Base-by-base conservation (phyloP, 768 basidiomycete species). In the Mycena indigotica region DNA sequence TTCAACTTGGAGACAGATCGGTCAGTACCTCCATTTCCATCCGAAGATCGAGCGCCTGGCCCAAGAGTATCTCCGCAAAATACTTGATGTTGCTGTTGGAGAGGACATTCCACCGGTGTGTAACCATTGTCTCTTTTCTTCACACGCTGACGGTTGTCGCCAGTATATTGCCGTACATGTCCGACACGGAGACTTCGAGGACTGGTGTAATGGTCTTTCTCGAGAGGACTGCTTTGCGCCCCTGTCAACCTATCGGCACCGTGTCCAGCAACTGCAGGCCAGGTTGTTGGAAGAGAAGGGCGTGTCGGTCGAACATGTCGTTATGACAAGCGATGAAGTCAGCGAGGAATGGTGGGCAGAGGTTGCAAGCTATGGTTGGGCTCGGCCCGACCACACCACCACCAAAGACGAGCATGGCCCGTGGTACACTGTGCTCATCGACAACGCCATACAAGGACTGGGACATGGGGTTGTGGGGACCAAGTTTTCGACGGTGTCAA, bases 381-480 rank as follows among this genome's bases (percentile, higher is more conserved):
- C 58, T 3, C 60, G 65, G 24, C 48, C 72, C 16, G 69, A 74
- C 56, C 71, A 69, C 53, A 49, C 21, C 30, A 21, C 28, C 24
- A 73, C 72, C 15, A 66, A 30, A 29, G 65, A 69, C 57, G 57
- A 35, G 28, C 62, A 65, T 41, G 71, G 71, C 17, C 62, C 49
- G 44, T 72, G 71, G 70, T 70, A 46, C 40, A 75, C 79, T 2
- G 58, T 77, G 17, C 61, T 82, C 48, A 60, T 82, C 21, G 81
- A 82, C 55, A 74, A 77, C 2, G 76, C 77, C 19, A 70, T 80
- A 45, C 82, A 83, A 56, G 78, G 78, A 1, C 66, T 65, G 52
- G 81, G 72, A 13, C 64, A 70, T 17, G 82, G 79, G n/a, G 73
- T 83, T 53, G 74, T 83, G 3, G 81, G 81, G 17, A 80, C 79